Conservation (phyloP, 495 filamentous ascomycete genomes). For the Pyronema omphalodes region DNA sequence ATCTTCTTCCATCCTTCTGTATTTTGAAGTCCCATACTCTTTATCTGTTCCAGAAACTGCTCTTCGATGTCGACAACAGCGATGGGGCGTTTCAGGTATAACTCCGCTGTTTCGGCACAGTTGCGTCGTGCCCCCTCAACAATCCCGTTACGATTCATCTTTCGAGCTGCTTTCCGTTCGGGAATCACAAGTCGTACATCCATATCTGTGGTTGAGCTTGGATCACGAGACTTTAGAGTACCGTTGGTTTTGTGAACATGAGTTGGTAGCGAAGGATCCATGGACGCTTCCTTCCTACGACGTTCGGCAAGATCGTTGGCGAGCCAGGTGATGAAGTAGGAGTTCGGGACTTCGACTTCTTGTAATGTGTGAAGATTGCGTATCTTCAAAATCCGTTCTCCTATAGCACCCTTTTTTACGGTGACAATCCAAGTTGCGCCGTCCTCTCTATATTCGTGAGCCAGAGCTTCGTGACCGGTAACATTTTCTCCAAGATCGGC, state of each 20-base stretch:
- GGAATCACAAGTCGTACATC: constrained; percentile 69
- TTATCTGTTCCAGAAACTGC: constrained; percentile 63
- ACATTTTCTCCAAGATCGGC: constrained; percentile 74
- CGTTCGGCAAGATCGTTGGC: constrained; percentile 68
- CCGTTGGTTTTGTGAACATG: too few relatives aligned
- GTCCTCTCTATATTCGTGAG: constrained; percentile 50
- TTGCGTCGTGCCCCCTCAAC: constrained; percentile 59
- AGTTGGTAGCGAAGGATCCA: too few relatives aligned
- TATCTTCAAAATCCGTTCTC: constrained; percentile 53
- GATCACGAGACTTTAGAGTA: too few relatives aligned
- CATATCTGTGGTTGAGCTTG: constrained; percentile 22
- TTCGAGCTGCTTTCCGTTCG: constrained; percentile 60
- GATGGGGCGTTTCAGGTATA: constrained; percentile 49
- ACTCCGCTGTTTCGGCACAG: constrained; percentile 42
- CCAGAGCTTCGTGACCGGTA: constrained; percentile 53
- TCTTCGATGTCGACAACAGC: constrained; percentile 78
- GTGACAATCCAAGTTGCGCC: constrained; percentile 74
- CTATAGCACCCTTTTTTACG: constrained; percentile 57
- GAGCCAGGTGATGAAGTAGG: constrained; percentile 64
- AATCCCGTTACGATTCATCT: constrained; percentile 67
- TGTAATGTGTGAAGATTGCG: constrained; percentile 57
- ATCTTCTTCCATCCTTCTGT: constrained; percentile 70
- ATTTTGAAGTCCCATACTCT: constrained; percentile 56
- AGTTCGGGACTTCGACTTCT: constrained; percentile 56
- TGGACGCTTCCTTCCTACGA: constrained; percentile 34